Evolutionary conservation across 148 eudicot species (phyloP).

Genomic region (Talinum fruticosum): DNA sequence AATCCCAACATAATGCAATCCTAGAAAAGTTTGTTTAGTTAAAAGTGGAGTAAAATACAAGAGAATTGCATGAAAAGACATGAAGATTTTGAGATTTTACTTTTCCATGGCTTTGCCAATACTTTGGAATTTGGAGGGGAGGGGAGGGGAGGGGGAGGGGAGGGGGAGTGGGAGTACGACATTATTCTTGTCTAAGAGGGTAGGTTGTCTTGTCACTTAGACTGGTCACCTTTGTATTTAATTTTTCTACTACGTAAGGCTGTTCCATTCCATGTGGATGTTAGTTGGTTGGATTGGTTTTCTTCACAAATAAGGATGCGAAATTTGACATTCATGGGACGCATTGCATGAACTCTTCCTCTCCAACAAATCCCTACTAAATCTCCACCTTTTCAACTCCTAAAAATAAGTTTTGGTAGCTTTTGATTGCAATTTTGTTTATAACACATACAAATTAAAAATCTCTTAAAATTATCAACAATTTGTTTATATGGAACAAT

Average conservation of each 20-base stretch:
- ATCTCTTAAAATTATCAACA: too few relatives aligned
- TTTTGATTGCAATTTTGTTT: too few relatives aligned
- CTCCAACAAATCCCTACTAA: too few relatives aligned
- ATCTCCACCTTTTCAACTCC: too few relatives aligned
- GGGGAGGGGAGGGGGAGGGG: too few relatives aligned
- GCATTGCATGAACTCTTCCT: background rate
- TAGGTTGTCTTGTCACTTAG: background rate
- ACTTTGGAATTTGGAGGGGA: background rate
- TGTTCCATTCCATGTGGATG: conserved; percentile 1
- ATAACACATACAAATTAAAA: too few relatives aligned
- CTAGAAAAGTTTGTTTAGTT: background rate
- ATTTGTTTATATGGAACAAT: too few relatives aligned
- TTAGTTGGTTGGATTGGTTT: conserved; percentile 14
- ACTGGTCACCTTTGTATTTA: background rate
- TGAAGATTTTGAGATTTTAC: background rate
- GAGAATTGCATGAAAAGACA: background rate
- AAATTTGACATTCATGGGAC: background rate
- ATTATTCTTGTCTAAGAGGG: background rate
- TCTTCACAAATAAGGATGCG: conserved; percentile 1
- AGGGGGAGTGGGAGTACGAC: background rate
- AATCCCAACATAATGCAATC: background rate
- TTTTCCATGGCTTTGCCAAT: conserved; percentile 8
- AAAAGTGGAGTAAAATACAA: conserved; percentile 3
- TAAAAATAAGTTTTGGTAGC: too few relatives aligned
- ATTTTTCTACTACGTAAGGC: background rate